Evolutionary conservation across 768 basidiomycete species (phyloP).

Genomic region (Baorangia bicolor): DNA sequence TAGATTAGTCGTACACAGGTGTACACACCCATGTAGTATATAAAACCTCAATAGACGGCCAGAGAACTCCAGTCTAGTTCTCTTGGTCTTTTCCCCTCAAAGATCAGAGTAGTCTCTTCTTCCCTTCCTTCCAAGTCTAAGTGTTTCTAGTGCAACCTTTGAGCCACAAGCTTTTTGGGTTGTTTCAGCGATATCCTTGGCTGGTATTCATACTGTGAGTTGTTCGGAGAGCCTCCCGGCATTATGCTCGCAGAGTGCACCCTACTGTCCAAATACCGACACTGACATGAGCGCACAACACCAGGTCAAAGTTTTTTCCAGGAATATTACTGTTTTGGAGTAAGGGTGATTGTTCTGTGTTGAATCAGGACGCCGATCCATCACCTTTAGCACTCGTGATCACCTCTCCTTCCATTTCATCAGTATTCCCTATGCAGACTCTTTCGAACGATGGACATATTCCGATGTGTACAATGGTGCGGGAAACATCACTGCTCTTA

Average conservation of each 20-base stretch:
- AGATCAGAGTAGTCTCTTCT: too few species aligned
- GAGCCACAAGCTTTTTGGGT: too few species aligned
- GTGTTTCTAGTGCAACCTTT: too few species aligned
- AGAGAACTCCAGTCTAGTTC: too few species aligned
- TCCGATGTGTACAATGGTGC: slow-evolving; percentile 34
- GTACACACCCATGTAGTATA: too few species aligned
- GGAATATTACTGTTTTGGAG: slow-evolving; percentile 7
- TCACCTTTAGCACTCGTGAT: slow-evolving; percentile 41
- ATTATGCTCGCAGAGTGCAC: slow-evolving; percentile 11
- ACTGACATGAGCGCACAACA: slow-evolving; percentile 7
- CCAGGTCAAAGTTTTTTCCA: slow-evolving; percentile 7
- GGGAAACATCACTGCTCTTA: slow-evolving; percentile 32
- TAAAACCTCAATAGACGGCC: too few species aligned
- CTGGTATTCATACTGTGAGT: not conserved
- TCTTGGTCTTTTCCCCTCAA: too few species aligned
- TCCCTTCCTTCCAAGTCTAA: too few species aligned
- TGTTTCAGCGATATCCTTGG: slow-evolving; percentile 11
- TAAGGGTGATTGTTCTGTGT: not conserved
- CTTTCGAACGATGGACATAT: slow-evolving; percentile 42
- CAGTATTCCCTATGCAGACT: slow-evolving; percentile 50
- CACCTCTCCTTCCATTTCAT: slow-evolving; percentile 50
- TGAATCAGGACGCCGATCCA: not conserved
- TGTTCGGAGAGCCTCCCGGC: slow-evolving; percentile 6
- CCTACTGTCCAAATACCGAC: slow-evolving; percentile 4
- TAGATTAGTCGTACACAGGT: too few species aligned